Conservation (phyloP, 345 rosid genomes). For the Gossypium stocksii region DNA sequence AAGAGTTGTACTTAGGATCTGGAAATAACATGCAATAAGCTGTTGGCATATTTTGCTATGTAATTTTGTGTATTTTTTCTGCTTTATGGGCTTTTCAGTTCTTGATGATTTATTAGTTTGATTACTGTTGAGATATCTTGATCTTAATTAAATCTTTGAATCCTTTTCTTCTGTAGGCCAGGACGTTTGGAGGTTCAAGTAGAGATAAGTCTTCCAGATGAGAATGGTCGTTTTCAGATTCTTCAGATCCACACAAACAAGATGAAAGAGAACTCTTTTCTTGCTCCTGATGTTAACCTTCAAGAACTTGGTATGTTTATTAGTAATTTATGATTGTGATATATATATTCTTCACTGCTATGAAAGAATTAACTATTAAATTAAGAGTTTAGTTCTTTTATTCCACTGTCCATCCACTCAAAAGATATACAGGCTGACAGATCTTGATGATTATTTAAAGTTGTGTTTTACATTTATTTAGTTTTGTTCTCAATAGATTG, state of each 20-base stretch:
- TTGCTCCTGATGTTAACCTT: conserved; percentile 78
- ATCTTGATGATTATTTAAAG: conserved; percentile 3
- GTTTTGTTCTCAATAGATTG: conserved; percentile 1
- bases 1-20: background rate
- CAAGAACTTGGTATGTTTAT: conserved; percentile 72
- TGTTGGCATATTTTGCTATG: background rate
- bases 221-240: conserved; percentile 92
- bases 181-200: conserved; percentile 99
- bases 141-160: conserved; percentile 5
- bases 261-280: conserved; percentile 97
- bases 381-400: background rate
- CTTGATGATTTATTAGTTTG: background rate
- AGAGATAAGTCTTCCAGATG: conserved; percentile 99
- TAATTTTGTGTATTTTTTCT: background rate
- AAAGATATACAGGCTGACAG: conserved; percentile 3
- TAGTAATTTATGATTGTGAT: conserved; percentile 7
- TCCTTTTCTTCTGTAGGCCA: conserved; percentile 50
- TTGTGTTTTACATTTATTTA: background rate
- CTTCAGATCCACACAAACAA: conserved; percentile 96
- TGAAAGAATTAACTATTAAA: conserved; percentile 1
- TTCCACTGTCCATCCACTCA: background rate
- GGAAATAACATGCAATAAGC: background rate
- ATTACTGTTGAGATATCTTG: background rate
- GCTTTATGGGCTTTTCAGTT: background rate
- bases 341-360: background rate